Evolutionary conservation across 805 yeast genomes (phyloP).

Genomic region (Pichia sporocuriosa): DNA sequence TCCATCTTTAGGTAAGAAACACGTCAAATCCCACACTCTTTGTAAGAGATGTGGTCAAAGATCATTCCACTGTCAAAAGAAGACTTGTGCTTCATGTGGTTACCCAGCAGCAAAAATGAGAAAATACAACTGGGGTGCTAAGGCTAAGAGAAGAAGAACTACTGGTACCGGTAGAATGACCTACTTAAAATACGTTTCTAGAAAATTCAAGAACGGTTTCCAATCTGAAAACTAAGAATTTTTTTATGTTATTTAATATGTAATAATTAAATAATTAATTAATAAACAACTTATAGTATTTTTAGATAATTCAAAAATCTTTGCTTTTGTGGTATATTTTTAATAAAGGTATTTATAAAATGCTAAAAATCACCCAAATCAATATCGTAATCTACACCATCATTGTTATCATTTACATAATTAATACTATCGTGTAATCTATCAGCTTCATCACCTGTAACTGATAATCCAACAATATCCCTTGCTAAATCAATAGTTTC

Average conservation of each 20-base stretch:
- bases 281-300: slow-evolving; percentile 1
- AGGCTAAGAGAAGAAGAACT: slow-evolving; percentile 99
- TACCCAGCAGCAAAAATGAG: slow-evolving; percentile 99
- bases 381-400: slow-evolving; percentile 9
- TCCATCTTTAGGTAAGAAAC: slow-evolving; percentile 99
- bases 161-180: slow-evolving; percentile 99
- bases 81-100: slow-evolving; percentile 98
- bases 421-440: slow-evolving; percentile 63
- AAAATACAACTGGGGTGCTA: slow-evolving; percentile 98
- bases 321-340: slow-evolving; percentile 4
- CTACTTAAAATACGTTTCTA: slow-evolving; percentile 92
- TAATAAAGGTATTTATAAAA: no score
- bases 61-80: slow-evolving; percentile 98
- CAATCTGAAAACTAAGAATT: slow-evolving; percentile 44
- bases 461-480: slow-evolving; percentile 58
- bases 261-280: not conserved
- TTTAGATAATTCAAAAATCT: slow-evolving; percentile 5
- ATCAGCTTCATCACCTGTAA: slow-evolving; percentile 77
- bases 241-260: not conserved
- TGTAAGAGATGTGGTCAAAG: slow-evolving; percentile 99
- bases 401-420: slow-evolving; percentile 26
- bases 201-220: slow-evolving; percentile 99
- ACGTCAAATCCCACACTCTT: slow-evolving; percentile 98
- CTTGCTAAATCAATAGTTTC: slow-evolving; percentile 63
- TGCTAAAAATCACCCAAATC: no score